These are phyloP conservation scores for Cyberlindnera xishuangbannaensis DNA, from an alignment of 805 yeast species.

Conservation along the genomic window DNA sequence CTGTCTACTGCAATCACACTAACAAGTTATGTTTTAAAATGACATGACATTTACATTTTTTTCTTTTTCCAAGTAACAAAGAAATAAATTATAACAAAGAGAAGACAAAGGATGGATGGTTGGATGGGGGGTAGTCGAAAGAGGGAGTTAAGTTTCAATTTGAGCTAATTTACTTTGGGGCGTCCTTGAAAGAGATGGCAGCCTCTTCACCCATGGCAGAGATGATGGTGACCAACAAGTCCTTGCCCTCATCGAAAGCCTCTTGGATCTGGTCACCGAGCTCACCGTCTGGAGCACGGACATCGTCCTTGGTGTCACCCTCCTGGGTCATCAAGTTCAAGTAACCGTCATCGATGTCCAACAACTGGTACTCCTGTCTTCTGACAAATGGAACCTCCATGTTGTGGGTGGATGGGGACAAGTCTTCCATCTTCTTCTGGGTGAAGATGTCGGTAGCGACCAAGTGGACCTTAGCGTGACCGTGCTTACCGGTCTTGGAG, in stretches of 20 bases:
- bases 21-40: constrained; percentile 2
- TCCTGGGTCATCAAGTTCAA: constrained; percentile 93
- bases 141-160: neutral
- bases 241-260: constrained; percentile 98
- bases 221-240: constrained; percentile 92
- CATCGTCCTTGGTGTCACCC: constrained; percentile 99
- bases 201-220: constrained; percentile 99
- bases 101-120: too few species aligned
- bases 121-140: neutral
- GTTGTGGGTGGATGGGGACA: constrained; percentile 99
- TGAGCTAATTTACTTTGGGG: constrained; percentile 54
- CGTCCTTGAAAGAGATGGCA: constrained; percentile 97
- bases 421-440: constrained; percentile 98
- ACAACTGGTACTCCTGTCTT: constrained; percentile 94
- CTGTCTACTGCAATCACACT: too few species aligned
- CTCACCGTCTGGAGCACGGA: constrained; percentile 97
- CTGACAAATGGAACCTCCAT: constrained; percentile 98
- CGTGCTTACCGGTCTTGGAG: constrained; percentile 99
- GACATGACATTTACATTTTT: constrained; percentile 7
- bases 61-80: too few species aligned
- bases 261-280: constrained; percentile 88
- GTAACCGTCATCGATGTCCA: constrained; percentile 98
- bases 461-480: constrained; percentile 99
- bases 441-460: constrained; percentile 99
- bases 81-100: too few species aligned